phyloP scores from a whole-genome alignment of 2,329 filamentous ascomycete species.

The Arthroderma sp. region DNA sequence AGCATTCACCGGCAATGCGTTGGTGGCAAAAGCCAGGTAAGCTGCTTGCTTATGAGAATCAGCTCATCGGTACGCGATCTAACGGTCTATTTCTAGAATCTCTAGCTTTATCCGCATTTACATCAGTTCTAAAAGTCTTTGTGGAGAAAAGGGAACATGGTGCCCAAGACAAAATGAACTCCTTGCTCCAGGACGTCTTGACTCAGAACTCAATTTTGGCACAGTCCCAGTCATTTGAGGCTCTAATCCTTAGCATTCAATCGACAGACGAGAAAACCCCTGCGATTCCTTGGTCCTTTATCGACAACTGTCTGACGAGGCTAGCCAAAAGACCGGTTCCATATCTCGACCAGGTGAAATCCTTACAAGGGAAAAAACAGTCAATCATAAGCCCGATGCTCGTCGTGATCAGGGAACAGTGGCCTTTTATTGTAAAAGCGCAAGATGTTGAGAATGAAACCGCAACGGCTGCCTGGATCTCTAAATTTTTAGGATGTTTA shows the following conservation, averaged over 20 bases:
- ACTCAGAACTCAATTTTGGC: constrained; percentile 29
- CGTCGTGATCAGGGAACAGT: constrained; percentile 63
- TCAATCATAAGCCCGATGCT: constrained; percentile 51
- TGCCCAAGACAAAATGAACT: constrained; percentile 25
- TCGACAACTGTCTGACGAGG: constrained; percentile 72
- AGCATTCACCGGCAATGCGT: constrained; percentile 68
- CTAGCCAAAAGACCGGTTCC: constrained; percentile 70
- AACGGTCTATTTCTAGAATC: constrained; percentile 17
- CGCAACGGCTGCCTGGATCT: constrained; percentile 47
- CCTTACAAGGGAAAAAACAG: constrained; percentile 24
- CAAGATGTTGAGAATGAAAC: constrained; percentile 34
- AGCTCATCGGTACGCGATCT: constrained; percentile 11
- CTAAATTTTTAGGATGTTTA: constrained; percentile 44
- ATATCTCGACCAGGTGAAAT: constrained; percentile 48
- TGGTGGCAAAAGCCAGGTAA: constrained; percentile 68
- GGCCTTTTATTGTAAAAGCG: constrained; percentile 53
- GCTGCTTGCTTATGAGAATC: constrained; percentile 11
- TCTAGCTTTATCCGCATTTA: constrained; percentile 33
- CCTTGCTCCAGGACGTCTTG: constrained; percentile 26
- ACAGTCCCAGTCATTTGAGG: constrained; percentile 25
- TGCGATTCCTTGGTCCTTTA: constrained; percentile 50
- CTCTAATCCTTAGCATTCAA: constrained; percentile 29
- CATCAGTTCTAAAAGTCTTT: constrained; percentile 31
- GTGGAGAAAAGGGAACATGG: constrained; percentile 22
- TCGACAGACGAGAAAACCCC: constrained; percentile 23